These are phyloP conservation scores for Apiotrichum laibachii DNA, from an alignment of 1,284 basidiomycete species.

Conservation along the genomic window DNA sequence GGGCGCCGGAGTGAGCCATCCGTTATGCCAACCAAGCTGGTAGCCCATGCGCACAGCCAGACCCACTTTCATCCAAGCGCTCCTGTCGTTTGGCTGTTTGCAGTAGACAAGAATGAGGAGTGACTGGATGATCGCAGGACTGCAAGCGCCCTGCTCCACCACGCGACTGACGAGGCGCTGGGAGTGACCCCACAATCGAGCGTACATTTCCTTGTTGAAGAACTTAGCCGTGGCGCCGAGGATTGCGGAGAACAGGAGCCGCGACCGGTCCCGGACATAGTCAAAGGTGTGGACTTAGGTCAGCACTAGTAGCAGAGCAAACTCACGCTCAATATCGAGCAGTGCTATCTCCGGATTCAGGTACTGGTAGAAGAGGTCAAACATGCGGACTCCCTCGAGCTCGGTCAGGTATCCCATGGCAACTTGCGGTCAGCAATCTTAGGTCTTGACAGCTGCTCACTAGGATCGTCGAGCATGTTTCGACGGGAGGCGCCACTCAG, in stretches of 20 bases:
- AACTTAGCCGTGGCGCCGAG: conserved; percentile 72
- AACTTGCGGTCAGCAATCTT: background rate
- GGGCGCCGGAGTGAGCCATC: background rate
- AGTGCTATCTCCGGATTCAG: conserved; percentile 19
- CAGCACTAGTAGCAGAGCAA: background rate
- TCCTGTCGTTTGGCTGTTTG: conserved; percentile 23
- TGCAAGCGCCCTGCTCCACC: conserved; percentile 9
- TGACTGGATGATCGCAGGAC: conserved; percentile 15
- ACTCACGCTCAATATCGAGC: conserved; percentile 22
- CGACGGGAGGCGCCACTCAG: background rate
- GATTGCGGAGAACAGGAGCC: conserved; percentile 55
- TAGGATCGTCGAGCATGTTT: conserved; percentile 8
- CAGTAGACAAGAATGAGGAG: conserved; percentile 22
- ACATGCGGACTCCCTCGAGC: conserved; percentile 2
- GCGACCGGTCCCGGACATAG: conserved; percentile 10
- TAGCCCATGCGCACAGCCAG: conserved; percentile 22
- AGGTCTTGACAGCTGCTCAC: background rate
- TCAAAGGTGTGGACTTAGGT: conserved; percentile 14
- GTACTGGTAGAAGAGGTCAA: conserved; percentile 8
- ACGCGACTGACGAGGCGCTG: conserved; percentile 11
- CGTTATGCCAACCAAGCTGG: conserved; percentile 19
- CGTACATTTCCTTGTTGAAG: conserved; percentile 58
- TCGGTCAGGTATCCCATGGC: conserved; percentile 6
- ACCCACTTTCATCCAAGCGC: conserved; percentile 28
- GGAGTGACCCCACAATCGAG: conserved; percentile 12